Conservation (phyloP, 495 filamentous ascomycete species). For the Penicillium bialowiezense region DNA sequence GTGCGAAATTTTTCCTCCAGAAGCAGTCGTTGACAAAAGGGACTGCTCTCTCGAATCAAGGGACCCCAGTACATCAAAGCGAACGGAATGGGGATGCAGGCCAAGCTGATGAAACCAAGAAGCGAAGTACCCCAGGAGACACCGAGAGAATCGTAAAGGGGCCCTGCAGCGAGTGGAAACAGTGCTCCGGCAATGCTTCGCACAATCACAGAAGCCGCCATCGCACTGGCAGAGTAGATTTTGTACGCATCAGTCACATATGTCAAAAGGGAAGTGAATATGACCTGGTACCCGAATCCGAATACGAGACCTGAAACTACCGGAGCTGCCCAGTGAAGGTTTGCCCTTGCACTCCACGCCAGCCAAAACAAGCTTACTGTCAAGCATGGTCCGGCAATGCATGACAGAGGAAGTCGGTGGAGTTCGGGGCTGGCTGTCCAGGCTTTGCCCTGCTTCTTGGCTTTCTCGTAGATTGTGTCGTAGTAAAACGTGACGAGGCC, state of each 20-base stretch:
- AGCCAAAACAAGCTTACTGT: slow-evolving; percentile 68
- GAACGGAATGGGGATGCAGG: slow-evolving; percentile 41
- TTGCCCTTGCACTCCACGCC: slow-evolving; percentile 58
- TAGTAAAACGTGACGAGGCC: slow-evolving; percentile 49
- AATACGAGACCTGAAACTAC: slow-evolving; percentile 64
- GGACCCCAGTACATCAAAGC: slow-evolving; percentile 34
- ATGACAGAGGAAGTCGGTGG: slow-evolving; percentile 65
- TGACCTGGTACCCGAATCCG: slow-evolving; percentile 63
- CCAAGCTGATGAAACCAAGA: slow-evolving; percentile 44
- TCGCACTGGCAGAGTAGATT: slow-evolving; percentile 65
- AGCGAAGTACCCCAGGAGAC: slow-evolving; percentile 45
- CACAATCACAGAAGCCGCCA: slow-evolving; percentile 60
- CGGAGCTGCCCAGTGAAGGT: slow-evolving; percentile 62
- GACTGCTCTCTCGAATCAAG: slow-evolving; percentile 36
- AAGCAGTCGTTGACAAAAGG: slow-evolving; percentile 37
- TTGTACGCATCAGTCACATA: slow-evolving; percentile 78
- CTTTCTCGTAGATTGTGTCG: slow-evolving; percentile 50
- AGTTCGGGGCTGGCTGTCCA: slow-evolving; percentile 56
- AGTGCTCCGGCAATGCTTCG: slow-evolving; percentile 61
- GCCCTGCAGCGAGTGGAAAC: slow-evolving; percentile 43
- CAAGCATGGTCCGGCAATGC: slow-evolving; percentile 61
- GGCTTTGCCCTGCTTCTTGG: slow-evolving; percentile 29
- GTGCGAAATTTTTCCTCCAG: slow-evolving; percentile 20
- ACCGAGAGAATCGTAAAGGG: slow-evolving; percentile 38
- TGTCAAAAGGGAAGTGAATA: slow-evolving; percentile 68